Percentiles rank a stretch among this genome's conserved stretches.
phyloP scores from a whole-genome alignment of 495 filamentous ascomycete species.

The Tuber aestivum region DNA sequence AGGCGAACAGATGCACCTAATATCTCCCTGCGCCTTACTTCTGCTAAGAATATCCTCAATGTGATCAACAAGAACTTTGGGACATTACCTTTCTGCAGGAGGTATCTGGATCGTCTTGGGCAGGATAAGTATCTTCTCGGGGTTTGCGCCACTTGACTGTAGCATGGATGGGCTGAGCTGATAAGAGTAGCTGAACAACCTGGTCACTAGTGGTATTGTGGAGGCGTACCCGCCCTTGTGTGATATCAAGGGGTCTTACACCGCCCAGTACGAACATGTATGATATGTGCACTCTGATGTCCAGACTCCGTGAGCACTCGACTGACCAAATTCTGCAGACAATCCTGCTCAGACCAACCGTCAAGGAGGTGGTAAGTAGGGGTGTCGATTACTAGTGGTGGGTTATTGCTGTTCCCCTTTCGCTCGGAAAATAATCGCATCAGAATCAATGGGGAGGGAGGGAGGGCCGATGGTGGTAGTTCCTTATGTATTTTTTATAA shows the following conservation, averaged over 20 bases:
- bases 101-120: conserved; percentile 78
- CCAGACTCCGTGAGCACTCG: neutral
- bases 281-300: conserved; percentile 50
- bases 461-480: neutral
- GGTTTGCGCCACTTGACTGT: conserved; percentile 48
- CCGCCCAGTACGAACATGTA: conserved; percentile 92
- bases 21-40: conserved; percentile 61
- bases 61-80: conserved; percentile 92
- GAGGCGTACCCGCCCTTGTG: conserved; percentile 83
- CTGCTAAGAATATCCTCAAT: conserved; percentile 73
- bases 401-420: neutral
- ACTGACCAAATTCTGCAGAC: conserved; percentile 55
- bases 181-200: conserved; percentile 68
- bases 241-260: conserved; percentile 92
- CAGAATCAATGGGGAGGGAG: neutral
- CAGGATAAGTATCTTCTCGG: conserved; percentile 85
- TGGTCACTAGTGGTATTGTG: conserved; percentile 76
- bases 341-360: conserved; percentile 74
- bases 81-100: conserved; percentile 76
- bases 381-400: conserved; percentile 72
- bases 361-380: conserved; percentile 89
- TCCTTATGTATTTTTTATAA: neutral
- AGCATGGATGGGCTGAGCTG: conserved; percentile 13
- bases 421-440: neutral
- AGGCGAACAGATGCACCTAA: conserved; percentile 59